These are phyloP conservation scores for Trichophaea hybrida DNA, from an alignment of 2,329 filamentous ascomycete genomes.

Conservation along the genomic window DNA sequence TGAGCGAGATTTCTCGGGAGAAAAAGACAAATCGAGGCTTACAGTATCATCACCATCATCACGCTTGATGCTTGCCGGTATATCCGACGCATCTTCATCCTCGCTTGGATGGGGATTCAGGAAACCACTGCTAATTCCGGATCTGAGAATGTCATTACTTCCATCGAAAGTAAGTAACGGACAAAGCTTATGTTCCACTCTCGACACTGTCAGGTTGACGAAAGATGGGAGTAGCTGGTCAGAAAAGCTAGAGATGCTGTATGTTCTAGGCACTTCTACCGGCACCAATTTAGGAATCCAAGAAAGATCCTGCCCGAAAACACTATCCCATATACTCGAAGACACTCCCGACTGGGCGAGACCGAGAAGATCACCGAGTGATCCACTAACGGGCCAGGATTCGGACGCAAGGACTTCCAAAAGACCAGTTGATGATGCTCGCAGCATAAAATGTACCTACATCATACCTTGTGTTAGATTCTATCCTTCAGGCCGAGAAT, in stretches of 20 bases:
- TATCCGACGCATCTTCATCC: constrained; percentile 28
- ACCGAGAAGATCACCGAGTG: constrained; percentile 39
- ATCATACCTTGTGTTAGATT: not conserved
- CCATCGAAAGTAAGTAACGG: constrained; percentile 32
- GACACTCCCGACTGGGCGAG: constrained; percentile 38
- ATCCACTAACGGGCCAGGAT: constrained; percentile 40
- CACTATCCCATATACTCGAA: constrained; percentile 38
- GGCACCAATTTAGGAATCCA: constrained; percentile 38
- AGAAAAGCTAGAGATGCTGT: constrained; percentile 40
- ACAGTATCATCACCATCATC: not conserved
- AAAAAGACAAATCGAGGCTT: not conserved
- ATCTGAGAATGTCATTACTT: constrained; percentile 29
- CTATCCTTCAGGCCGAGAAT: constrained; percentile 34
- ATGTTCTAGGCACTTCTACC: constrained; percentile 40
- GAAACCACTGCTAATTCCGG: constrained; percentile 41
- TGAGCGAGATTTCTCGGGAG: not conserved
- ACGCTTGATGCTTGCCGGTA: not conserved
- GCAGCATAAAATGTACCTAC: not conserved
- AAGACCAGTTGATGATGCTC: constrained; percentile 37
- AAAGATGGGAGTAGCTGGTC: constrained; percentile 40
- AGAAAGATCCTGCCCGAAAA: constrained; percentile 35
- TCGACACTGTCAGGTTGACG: constrained; percentile 40
- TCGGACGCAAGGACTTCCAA: constrained; percentile 38
- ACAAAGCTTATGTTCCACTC: constrained; percentile 39
- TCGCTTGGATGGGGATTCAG: constrained; percentile 38